These are phyloP conservation scores for Hypoxylon intermedium DNA, from an alignment of 495 filamentous ascomycete genomes.

Conservation along the genomic window DNA sequence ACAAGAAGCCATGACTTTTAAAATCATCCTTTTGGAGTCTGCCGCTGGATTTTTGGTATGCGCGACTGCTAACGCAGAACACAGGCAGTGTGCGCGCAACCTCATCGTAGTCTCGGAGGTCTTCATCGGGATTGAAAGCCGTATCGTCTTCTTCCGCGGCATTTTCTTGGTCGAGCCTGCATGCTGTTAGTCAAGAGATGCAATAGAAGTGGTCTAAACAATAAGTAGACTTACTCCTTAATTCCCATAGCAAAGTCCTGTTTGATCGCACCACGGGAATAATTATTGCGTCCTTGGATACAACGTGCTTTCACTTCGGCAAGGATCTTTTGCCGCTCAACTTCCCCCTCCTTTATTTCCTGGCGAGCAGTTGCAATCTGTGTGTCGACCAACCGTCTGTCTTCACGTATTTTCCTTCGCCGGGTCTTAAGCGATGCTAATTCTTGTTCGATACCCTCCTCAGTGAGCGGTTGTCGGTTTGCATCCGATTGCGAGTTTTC, in stretches of 20 bases:
- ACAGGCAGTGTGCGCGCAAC: constrained; percentile 65
- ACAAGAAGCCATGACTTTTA: constrained; percentile 47
- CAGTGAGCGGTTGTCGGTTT: constrained; percentile 23
- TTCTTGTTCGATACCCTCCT: constrained; percentile 34
- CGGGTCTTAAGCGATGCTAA: constrained; percentile 36
- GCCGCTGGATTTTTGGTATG: constrained; percentile 66
- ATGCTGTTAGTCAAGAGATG: neutral
- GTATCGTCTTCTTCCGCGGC: constrained; percentile 42
- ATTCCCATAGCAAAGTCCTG: constrained; percentile 67
- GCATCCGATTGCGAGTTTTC: constrained; percentile 34
- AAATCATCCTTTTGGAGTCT: constrained; percentile 53
- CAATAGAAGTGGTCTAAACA: neutral
- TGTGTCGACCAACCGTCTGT: constrained; percentile 12
- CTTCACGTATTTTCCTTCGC: constrained; percentile 37
- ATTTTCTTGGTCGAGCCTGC: constrained; percentile 45
- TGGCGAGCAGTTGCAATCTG: constrained; percentile 15
- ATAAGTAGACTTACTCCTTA: constrained; percentile 47
- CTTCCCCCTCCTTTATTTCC: constrained; percentile 36
- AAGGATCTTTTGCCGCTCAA: constrained; percentile 22
- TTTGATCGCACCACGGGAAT: constrained; percentile 63
- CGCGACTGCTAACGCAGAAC: constrained; percentile 68
- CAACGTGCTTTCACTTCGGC: constrained; percentile 54
- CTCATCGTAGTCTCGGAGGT: constrained; percentile 65
- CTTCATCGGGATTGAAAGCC: constrained; percentile 52
- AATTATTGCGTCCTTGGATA: constrained; percentile 65